Evolutionary conservation across 257 asterid species (phyloP), one percentile per base, ranked within the genome.

Genomic region (Echites panduratus): DNA sequence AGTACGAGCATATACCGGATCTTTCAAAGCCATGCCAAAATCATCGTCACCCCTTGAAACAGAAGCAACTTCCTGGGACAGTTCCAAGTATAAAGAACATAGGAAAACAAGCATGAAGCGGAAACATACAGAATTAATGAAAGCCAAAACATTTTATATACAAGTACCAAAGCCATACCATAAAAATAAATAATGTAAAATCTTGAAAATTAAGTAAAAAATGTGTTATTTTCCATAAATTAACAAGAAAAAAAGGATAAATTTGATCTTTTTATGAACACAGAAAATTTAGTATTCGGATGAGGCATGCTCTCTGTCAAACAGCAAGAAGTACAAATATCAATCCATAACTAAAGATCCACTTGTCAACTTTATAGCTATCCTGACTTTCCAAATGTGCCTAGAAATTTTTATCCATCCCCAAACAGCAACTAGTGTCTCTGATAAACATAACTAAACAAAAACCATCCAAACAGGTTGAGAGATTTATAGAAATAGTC

Each of bases 51-150:
- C 98, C 73, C 80, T 77, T 45, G 86, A 35, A 65, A 88, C 93
- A 24, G 89, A 85, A 84, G 85, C 91, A 61, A 91, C 96, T 84
- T 89, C 91, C 97, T 90, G 87, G 76, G 81, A 70, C 66, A 76
- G 70, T 79, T 68, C 61, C 68, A 73, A 70, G 75, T 69, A 67
- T 53, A 11, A 10, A 13, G 44, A n/a, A 38, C 53, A 41, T 49
- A 5, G 16, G 66, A 19, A 70, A 59, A 49, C 71, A 44, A 49
- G 14, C 52, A 75, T 32, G 4, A 68, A 29, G 70, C 41, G 40
- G 58, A 74, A 20, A 13, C 47, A 22, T 9, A 53, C 8, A 7
- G 2, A 74, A 43, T 7, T 16, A 54, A 4, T 32, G 48, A 66
- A 24, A 22, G 49, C 40, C 16, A 29, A 4, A 27, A 65, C 56